A percentile compares a stretch with the other conserved stretches of the same genome.
phyloP scores from a whole-genome alignment of 495 filamentous ascomycete species.

The Penicillium chermesinum region DNA sequence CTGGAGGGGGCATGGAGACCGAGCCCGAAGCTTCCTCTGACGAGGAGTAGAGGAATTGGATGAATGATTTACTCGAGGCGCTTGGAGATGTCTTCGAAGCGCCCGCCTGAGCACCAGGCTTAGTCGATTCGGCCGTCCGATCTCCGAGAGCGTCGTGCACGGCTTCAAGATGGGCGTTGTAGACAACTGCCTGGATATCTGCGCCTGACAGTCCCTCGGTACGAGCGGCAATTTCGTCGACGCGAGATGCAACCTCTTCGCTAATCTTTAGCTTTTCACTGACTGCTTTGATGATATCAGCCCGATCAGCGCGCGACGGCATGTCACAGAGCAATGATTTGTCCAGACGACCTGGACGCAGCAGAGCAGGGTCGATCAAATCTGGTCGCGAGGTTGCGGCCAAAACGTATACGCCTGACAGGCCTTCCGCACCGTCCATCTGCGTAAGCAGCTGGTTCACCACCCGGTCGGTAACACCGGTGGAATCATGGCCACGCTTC shows the following conservation, averaged over 20 bases:
- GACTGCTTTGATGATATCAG: conserved; percentile 82
- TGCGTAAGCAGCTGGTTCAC: conserved; percentile 97
- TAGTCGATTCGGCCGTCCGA: conserved; percentile 34
- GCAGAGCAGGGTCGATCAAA: conserved; percentile 86
- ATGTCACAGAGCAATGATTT: conserved; percentile 89
- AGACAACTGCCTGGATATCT: conserved; percentile 89
- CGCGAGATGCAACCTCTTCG: conserved; percentile 46
- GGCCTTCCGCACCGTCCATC: conserved; percentile 96
- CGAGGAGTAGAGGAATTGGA: conserved; percentile 77
- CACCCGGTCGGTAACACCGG: conserved; percentile 95
- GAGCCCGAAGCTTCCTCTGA: conserved; percentile 45
- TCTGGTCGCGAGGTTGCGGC: conserved; percentile 90
- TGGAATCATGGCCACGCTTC: conserved; percentile 93
- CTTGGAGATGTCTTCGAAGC: conserved; percentile 21
- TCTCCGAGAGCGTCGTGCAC: conserved; percentile 88
- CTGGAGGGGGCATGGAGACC: conserved; percentile 53
- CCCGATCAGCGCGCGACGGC: conserved; percentile 67
- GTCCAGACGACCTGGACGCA: conserved; percentile 85
- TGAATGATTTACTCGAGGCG: conserved; percentile 51
- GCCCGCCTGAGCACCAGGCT: conserved; percentile 32
- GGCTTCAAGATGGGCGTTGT: conserved; percentile 94
- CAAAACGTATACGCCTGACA: conserved; percentile 91
- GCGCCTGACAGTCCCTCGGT: conserved; percentile 95
- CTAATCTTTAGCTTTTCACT: conserved; percentile 69
- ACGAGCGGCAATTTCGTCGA: conserved; percentile 62